phyloP scores from a whole-genome alignment of 2,329 filamentous ascomycete species.

The Torrubiella hemipterigena region DNA sequence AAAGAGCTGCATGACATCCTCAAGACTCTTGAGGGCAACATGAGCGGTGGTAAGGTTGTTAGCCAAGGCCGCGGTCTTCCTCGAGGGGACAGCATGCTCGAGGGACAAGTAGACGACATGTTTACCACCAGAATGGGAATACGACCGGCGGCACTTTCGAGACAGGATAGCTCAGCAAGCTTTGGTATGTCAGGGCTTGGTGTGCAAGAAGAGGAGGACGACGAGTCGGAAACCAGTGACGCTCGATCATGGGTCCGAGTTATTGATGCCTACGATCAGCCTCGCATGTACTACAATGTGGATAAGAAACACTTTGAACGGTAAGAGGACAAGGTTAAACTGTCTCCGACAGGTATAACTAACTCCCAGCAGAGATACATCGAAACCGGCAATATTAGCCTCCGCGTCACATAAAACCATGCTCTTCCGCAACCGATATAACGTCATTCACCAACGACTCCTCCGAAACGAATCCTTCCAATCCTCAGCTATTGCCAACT shows the following conservation, averaged over 20 bases:
- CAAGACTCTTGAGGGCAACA: slow-evolving; percentile 72
- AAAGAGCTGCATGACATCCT: slow-evolving; percentile 71
- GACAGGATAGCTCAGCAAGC: slow-evolving; percentile 55
- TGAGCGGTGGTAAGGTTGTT: slow-evolving; percentile 69
- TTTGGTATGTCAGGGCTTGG: slow-evolving; percentile 46
- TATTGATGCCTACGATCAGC: slow-evolving; percentile 75
- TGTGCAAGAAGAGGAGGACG: slow-evolving; percentile 41
- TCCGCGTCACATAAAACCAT: slow-evolving; percentile 69
- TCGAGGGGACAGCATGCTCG: slow-evolving; percentile 50
- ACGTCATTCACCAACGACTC: slow-evolving; percentile 83
- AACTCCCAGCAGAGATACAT: slow-evolving; percentile 35
- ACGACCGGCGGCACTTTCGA: slow-evolving; percentile 27
- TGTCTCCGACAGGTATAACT: slow-evolving; percentile 5
- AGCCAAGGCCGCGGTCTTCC: slow-evolving; percentile 36
- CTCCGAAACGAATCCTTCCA: slow-evolving; percentile 92
- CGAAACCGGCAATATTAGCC: slow-evolving; percentile 61
- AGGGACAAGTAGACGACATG: slow-evolving; percentile 38
- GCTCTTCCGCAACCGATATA: slow-evolving; percentile 81
- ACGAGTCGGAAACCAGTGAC: slow-evolving; percentile 52
- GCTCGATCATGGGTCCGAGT: slow-evolving; percentile 75
- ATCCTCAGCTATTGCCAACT: slow-evolving; percentile 58
- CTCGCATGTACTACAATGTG: slow-evolving; percentile 63
- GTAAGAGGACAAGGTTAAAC: slow-evolving; percentile 23
- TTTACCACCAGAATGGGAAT: slow-evolving; percentile 44
- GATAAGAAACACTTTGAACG: slow-evolving; percentile 84